phyloP scores from a whole-genome alignment of 495 filamentous ascomycete species.

The Elaphomyces granulatus region DNA sequence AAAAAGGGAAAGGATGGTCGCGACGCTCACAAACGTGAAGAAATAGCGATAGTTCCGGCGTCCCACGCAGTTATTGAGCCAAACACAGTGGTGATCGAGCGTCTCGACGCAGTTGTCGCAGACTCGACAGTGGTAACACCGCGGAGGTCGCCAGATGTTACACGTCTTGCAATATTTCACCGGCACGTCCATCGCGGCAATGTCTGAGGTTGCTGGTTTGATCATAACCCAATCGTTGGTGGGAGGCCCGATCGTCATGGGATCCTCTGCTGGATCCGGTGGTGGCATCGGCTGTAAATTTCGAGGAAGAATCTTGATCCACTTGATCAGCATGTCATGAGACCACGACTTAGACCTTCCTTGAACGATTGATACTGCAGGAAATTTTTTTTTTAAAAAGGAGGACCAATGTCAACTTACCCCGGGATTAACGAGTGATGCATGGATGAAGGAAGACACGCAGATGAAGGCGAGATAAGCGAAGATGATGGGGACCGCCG shows the following conservation, averaged over 20 bases:
- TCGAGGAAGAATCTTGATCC: constrained; percentile 59
- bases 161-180: constrained; percentile 97
- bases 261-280: constrained; percentile 49
- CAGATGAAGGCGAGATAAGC: constrained; percentile 82
- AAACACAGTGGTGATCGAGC: constrained; percentile 96
- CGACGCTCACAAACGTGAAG: constrained; percentile 69
- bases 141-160: constrained; percentile 88
- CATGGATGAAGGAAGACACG: constrained; percentile 86
- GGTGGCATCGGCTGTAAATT: constrained; percentile 58
- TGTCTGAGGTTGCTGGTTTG: constrained; percentile 51
- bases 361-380: constrained; percentile 2
- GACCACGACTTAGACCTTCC: too few species aligned
- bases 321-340: background rate
- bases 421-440: constrained; percentile 79
- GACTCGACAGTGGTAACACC: constrained; percentile 88
- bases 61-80: constrained; percentile 97
- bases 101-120: constrained; percentile 97
- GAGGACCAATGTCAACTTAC: constrained; percentile 36
- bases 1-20: constrained; percentile 61
- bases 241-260: constrained; percentile 63
- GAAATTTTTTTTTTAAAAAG: constrained; percentile 2
- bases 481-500: constrained; percentile 81
- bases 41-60: constrained; percentile 98
- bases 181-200: constrained; percentile 87
- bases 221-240: constrained; percentile 86